Percentiles rank a stretch among this genome's conserved stretches.
Evolutionary conservation across 225 moss, liverwort and hornwort genomes (phyloP).

Genomic region (Bryum argenteum): DNA sequence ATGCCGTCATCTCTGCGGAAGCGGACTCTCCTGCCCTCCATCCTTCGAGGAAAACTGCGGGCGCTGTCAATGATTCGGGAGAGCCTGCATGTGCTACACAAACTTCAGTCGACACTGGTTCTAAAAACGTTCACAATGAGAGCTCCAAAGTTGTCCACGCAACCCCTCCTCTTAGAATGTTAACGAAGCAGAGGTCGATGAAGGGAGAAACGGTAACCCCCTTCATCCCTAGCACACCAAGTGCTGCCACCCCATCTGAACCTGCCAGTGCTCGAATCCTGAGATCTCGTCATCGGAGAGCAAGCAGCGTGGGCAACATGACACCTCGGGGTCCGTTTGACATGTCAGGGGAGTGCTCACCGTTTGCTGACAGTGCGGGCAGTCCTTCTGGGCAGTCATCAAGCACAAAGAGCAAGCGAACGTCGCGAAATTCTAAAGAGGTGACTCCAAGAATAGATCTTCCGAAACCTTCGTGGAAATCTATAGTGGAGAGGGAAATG

Average conservation of each 20-base stretch:
- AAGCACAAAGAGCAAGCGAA: slow-evolving; percentile 39
- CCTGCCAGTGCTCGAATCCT: slow-evolving; percentile 33
- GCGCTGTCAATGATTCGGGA: neutral
- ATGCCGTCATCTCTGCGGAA: no score
- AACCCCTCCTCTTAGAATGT: slow-evolving; percentile 34
- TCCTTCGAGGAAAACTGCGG: neutral
- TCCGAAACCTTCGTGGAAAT: slow-evolving; percentile 57
- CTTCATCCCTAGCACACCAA: slow-evolving; percentile 32
- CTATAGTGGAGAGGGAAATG: slow-evolving; percentile 60
- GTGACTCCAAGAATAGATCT: slow-evolving; percentile 52
- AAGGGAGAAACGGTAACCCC: slow-evolving; percentile 20
- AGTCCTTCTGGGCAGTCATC: slow-evolving; percentile 34
- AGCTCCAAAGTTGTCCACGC: neutral
- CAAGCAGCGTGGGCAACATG: slow-evolving; percentile 44
- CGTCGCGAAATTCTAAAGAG: slow-evolving; percentile 48
- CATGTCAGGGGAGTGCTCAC: slow-evolving; percentile 20
- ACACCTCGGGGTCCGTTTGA: slow-evolving; percentile 32
- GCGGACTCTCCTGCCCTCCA: neutral
- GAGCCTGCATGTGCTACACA: neutral
- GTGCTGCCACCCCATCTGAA: slow-evolving; percentile 29
- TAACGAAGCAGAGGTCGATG: slow-evolving; percentile 33
- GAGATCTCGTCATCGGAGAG: slow-evolving; percentile 43
- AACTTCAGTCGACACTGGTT: neutral
- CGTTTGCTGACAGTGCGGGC: slow-evolving; percentile 25
- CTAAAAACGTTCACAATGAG: neutral